Evolutionary conservation across 2,329 filamentous ascomycete species (phyloP).

Genomic region (Dendrostoma leiphaemia): DNA sequence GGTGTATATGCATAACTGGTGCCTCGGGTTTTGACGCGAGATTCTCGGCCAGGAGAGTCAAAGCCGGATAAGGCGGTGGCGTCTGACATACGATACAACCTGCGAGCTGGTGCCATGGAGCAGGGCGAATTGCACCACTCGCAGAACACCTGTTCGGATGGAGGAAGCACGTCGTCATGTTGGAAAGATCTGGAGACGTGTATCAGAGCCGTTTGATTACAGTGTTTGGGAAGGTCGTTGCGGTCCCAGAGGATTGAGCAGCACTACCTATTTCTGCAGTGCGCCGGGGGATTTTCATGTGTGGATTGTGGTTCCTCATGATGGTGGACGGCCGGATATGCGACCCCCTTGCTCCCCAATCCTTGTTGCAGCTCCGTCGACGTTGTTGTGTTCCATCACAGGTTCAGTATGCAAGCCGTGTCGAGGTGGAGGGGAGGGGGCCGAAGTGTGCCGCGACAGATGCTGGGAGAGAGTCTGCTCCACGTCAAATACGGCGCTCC

Average conservation of each 20-base stretch:
- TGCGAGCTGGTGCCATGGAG: neutral
- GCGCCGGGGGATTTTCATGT: constrained; percentile 17
- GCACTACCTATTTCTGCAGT: constrained; percentile 3
- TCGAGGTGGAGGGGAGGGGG: neutral
- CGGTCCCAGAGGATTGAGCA: constrained; percentile 11
- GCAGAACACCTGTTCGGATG: neutral
- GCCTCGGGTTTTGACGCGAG: neutral
- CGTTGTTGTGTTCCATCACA: constrained; percentile 13
- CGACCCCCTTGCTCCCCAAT: constrained; percentile 14
- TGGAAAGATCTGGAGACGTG: neutral
- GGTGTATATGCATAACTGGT: neutral
- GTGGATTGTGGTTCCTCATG: constrained; percentile 15
- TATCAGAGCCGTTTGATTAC: neutral
- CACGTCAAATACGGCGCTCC: neutral
- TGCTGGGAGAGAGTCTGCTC: constrained; percentile 4
- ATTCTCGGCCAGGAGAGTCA: neutral
- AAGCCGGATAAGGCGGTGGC: neutral
- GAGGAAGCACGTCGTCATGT: constrained; percentile 7
- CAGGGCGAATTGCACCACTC: constrained; percentile 1
- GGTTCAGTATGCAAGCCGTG: constrained; percentile 1
- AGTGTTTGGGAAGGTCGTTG: constrained; percentile 16
- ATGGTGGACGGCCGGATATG: constrained; percentile 17
- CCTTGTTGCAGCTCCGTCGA: constrained; percentile 17
- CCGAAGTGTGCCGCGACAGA: constrained; percentile 3
- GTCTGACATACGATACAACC: constrained; percentile 1